These are phyloP conservation scores for Colletotrichum truncatum DNA, from an alignment of 2,329 filamentous ascomycete species.

Conservation along the genomic window DNA sequence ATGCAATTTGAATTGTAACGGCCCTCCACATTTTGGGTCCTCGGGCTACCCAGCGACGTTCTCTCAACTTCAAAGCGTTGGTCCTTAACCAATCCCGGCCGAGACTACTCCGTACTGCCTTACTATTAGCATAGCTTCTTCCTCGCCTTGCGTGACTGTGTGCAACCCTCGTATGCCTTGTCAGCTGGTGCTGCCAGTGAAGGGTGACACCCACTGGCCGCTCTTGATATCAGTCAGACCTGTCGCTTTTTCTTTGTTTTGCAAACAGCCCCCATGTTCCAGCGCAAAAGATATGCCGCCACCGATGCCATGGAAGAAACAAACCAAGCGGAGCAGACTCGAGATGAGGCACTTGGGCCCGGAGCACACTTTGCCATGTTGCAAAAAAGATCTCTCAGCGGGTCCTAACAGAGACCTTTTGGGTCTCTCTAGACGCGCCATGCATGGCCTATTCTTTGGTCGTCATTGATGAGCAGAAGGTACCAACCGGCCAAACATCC, in stretches of 20 bases:
- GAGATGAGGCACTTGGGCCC: not conserved
- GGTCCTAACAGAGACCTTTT: not conserved
- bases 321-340: not conserved
- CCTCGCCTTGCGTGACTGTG: not conserved
- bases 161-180: conserved; percentile 10
- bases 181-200: conserved; percentile 15
- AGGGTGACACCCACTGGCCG: conserved; percentile 13
- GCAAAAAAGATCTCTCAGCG: not conserved
- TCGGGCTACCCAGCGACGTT: not conserved
- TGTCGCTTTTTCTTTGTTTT: not conserved
- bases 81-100: not conserved
- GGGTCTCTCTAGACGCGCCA: conserved; percentile 2
- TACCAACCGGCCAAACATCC: not conserved
- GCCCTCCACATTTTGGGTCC: not conserved
- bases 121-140: conserved; percentile 5
- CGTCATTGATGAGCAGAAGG: not conserved
- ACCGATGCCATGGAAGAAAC: not conserved
- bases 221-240: conserved; percentile 20
- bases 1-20: not conserved
- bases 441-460: conserved; percentile 10
- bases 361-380: not conserved
- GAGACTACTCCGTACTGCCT: not conserved
- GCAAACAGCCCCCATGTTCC: conserved; percentile 7
- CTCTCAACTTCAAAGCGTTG: not conserved
- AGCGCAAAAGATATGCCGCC: not conserved